Percentiles rank a stretch among this genome's conserved stretches.
Evolutionary conservation across 75 land plant species (phyloP).

Genomic region (Picea glauca): DNA sequence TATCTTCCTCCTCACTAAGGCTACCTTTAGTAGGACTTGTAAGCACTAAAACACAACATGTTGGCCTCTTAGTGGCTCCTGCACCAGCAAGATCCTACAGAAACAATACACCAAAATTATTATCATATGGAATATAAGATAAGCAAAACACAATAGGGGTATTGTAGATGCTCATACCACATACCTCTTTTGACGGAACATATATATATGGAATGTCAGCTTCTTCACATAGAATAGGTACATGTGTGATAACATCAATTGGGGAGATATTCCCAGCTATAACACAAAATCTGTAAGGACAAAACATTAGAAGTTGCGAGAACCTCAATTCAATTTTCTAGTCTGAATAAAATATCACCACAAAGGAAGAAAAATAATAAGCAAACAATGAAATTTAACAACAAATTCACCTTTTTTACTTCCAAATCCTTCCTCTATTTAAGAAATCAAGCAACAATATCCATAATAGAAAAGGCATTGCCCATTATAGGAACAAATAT

Average conservation of each 20-base stretch:
- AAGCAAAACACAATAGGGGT: background rate
- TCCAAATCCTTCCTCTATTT: background rate
- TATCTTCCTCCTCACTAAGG: slow-evolving; percentile 57
- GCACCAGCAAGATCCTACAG: slow-evolving; percentile 92
- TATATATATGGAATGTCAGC: slow-evolving; percentile 87
- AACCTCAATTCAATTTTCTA: too few relatives aligned
- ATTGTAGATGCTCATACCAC: background rate
- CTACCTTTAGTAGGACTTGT: slow-evolving; percentile 84
- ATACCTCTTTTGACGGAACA: slow-evolving; percentile 94
- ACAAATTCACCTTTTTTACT: background rate
- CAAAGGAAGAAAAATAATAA: too few relatives aligned
- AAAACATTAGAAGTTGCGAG: background rate
- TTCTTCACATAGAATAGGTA: slow-evolving; percentile 97
- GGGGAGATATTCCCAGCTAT: slow-evolving; percentile 98
- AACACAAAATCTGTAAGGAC: slow-evolving; percentile 74
- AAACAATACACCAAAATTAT: background rate
- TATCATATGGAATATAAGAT: background rate
- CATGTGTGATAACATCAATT: slow-evolving; percentile 95
- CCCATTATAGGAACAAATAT: too few relatives aligned
- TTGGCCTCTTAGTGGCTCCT: slow-evolving; percentile 88
- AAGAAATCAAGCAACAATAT: background rate
- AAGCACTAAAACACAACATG: slow-evolving; percentile 81
- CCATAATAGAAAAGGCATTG: background rate
- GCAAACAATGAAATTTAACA: background rate
- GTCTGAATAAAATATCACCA: too few relatives aligned